Conservation (phyloP, 805 yeast species). For the Torulaspora indica region DNA sequence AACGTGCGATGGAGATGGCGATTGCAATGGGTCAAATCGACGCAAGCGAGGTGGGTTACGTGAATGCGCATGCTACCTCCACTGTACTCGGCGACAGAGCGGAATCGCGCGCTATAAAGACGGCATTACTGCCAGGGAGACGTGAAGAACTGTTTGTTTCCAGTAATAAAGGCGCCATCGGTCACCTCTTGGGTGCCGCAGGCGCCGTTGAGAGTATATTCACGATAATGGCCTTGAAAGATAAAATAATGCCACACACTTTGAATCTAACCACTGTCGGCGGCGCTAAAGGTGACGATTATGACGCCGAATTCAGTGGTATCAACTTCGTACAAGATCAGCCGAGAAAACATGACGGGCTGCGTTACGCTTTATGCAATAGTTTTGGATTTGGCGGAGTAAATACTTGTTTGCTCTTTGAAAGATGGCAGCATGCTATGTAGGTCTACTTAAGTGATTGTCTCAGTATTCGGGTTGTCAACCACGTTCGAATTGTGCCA, state of each 20-base stretch:
- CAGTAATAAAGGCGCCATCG: conserved; percentile 87
- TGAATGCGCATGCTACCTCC: conserved; percentile 97
- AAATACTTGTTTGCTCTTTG: conserved; percentile 67
- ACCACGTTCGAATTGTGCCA: conserved; percentile 46
- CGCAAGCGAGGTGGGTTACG: conserved; percentile 56
- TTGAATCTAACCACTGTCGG: conserved; percentile 59
- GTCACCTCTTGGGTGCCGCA: conserved; percentile 93
- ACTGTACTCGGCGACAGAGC: conserved; percentile 86
- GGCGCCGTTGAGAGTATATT: conserved; percentile 90
- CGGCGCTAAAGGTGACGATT: conserved; percentile 44
- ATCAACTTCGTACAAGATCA: conserved; percentile 55
- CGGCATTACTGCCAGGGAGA: conserved; percentile 25
- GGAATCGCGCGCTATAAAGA: conserved; percentile 67
- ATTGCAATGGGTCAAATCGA: conserved; percentile 46
- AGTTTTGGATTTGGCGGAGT: conserved; percentile 99
- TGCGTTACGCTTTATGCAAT: conserved; percentile 68
- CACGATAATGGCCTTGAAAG: conserved; percentile 59
- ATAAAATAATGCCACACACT: conserved; percentile 69
- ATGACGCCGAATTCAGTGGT: conserved; percentile 36
- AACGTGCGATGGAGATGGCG: conserved; percentile 76
- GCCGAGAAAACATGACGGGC: conserved; percentile 38
- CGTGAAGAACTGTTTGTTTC: conserved; percentile 46
- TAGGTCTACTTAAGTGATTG: background rate
- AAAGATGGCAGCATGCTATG: conserved; percentile 26
- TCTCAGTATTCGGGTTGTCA: background rate